Percentiles rank a stretch among this genome's conserved stretches.
phyloP scores from a whole-genome alignment of 1,284 basidiomycete genomes.

The Phellopilus nigrolimitatus region DNA sequence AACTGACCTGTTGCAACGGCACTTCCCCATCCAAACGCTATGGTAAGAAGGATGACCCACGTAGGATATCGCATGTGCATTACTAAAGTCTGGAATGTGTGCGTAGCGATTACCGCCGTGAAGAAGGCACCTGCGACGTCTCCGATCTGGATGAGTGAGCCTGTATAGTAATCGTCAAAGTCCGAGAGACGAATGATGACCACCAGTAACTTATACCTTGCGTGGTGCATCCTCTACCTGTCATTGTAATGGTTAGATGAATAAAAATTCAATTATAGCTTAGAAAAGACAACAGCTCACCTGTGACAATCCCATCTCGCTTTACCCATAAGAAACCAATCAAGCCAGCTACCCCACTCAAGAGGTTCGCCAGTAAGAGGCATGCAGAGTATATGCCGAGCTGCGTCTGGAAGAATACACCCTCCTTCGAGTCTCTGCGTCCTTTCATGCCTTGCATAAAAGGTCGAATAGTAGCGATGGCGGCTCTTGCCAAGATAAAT shows the following conservation, averaged over 20 bases:
- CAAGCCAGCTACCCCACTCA: slow-evolving; percentile 48
- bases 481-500: slow-evolving; percentile 40
- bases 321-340: slow-evolving; percentile 44
- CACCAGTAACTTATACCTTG: slow-evolving; percentile 44
- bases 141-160: slow-evolving; percentile 54
- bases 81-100: slow-evolving; percentile 62
- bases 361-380: slow-evolving; percentile 53
- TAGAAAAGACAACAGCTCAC: slow-evolving; percentile 34
- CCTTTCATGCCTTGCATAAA: slow-evolving; percentile 19
- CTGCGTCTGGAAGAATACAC: slow-evolving; percentile 64
- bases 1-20: slow-evolving; percentile 44
- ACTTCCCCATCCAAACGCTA: slow-evolving; percentile 50
- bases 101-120: slow-evolving; percentile 57
- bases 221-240: slow-evolving; percentile 40
- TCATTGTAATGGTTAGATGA: neutral
- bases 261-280: neutral
- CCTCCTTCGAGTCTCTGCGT: slow-evolving; percentile 34
- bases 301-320: slow-evolving; percentile 41
- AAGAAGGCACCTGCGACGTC: slow-evolving; percentile 61
- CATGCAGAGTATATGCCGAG: slow-evolving; percentile 62
- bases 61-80: slow-evolving; percentile 47
- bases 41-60: slow-evolving; percentile 40
- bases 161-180: slow-evolving; percentile 29
- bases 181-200: neutral
- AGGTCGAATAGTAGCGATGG: slow-evolving; percentile 36